phyloP scores from a whole-genome alignment of 2,329 filamentous ascomycete species.

The Rhinocladiella mackenziei region DNA sequence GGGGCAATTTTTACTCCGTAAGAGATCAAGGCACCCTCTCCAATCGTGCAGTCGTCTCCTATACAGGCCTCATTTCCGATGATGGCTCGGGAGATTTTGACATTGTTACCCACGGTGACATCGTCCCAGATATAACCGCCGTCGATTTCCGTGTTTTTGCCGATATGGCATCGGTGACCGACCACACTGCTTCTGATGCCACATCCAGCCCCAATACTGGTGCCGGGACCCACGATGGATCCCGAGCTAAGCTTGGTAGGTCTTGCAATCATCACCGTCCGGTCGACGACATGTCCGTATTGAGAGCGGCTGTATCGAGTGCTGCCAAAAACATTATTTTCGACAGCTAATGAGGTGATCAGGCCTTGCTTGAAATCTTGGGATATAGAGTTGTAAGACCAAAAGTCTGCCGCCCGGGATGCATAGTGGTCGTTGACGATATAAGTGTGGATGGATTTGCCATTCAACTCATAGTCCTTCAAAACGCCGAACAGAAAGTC shows the following conservation, averaged over 20 bases:
- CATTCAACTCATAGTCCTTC: constrained; percentile 95
- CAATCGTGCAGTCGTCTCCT: constrained; percentile 66
- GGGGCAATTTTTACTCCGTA: constrained; percentile 60
- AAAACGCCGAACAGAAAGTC: constrained; percentile 89
- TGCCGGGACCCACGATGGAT: constrained; percentile 72
- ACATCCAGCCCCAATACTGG: constrained; percentile 68
- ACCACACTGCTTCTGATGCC: constrained; percentile 72
- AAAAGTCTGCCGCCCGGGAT: constrained; percentile 77
- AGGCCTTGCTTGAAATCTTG: constrained; percentile 52
- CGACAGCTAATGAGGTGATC: constrained; percentile 24
- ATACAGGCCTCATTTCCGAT: constrained; percentile 69
- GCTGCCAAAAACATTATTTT: constrained; percentile 67
- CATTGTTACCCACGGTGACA: constrained; percentile 69
- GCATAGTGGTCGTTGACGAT: constrained; percentile 80
- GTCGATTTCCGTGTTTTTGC: constrained; percentile 73
- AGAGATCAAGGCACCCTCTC: constrained; percentile 72
- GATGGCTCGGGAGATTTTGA: constrained; percentile 67
- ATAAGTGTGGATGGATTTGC: constrained; percentile 92
- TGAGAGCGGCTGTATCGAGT: constrained; percentile 71
- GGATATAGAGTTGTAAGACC: constrained; percentile 84
- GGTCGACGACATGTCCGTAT: constrained; percentile 50
- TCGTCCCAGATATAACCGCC: constrained; percentile 88
- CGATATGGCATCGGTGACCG: constrained; percentile 80
- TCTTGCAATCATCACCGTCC: constrained; percentile 61
- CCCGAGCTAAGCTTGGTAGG: constrained; percentile 65